Percentiles rank a stretch among this genome's conserved stretches.
Evolutionary conservation across 2,329 filamentous ascomycete genomes (phyloP).

Genomic region (Claviceps spartinae): DNA sequence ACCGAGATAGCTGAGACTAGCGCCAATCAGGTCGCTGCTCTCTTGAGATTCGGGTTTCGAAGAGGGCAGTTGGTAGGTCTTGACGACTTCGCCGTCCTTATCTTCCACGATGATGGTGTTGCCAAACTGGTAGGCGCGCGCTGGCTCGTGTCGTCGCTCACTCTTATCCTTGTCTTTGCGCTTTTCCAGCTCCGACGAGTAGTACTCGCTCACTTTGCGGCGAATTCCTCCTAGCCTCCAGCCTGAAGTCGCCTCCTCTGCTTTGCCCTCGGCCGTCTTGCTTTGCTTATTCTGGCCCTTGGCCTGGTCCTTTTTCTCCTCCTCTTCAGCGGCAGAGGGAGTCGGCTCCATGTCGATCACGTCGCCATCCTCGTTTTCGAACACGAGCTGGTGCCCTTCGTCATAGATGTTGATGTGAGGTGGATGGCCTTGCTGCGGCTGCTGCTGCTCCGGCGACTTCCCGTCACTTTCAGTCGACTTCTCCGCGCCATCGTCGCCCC

Average conservation of each 20-base stretch:
- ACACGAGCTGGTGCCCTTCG: slow-evolving; percentile 64
- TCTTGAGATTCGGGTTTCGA: slow-evolving; percentile 31
- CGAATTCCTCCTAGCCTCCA: slow-evolving; percentile 30
- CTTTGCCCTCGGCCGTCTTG: neutral
- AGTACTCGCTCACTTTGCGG: slow-evolving; percentile 36
- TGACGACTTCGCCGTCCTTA: slow-evolving; percentile 73
- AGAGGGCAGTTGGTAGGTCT: slow-evolving; percentile 62
- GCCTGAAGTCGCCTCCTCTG: slow-evolving; percentile 3
- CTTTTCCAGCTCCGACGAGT: slow-evolving; percentile 46
- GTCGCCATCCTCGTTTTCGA: slow-evolving; percentile 80
- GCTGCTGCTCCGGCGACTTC: slow-evolving; percentile 4
- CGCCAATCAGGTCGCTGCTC: slow-evolving; percentile 22
- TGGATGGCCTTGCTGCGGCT: slow-evolving; percentile 1
- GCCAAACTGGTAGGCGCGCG: slow-evolving; percentile 74
- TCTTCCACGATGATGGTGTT: slow-evolving; percentile 83
- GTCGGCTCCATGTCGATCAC: slow-evolving; percentile 52
- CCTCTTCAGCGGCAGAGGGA: slow-evolving; percentile 3
- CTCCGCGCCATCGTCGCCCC: slow-evolving; percentile 19
- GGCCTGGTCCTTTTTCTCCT: neutral
- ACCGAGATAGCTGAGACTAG: slow-evolving; percentile 41
- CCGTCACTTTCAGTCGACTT: slow-evolving; percentile 13
- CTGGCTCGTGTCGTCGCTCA: slow-evolving; percentile 53
- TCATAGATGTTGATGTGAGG: slow-evolving; percentile 55
- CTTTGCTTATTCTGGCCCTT: neutral
- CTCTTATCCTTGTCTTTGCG: slow-evolving; percentile 48